phyloP scores from a whole-genome alignment of 345 rosid genomes.

The Eucalyptus shirleyi region DNA sequence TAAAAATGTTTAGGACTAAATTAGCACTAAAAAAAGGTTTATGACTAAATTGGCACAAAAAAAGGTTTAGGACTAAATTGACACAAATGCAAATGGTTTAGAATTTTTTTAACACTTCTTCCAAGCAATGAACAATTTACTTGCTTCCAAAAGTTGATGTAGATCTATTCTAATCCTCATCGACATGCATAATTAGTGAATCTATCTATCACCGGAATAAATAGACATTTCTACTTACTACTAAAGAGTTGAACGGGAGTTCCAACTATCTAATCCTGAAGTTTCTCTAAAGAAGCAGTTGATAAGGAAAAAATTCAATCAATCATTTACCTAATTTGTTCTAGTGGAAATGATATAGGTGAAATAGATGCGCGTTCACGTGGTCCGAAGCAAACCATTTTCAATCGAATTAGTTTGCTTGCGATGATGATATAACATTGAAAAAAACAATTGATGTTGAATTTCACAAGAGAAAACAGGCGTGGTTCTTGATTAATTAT shows the following conservation, averaged over 20 bases:
- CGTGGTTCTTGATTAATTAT: not conserved
- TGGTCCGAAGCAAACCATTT: not conserved
- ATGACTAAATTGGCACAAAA: no score
- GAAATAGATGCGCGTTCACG: not conserved
- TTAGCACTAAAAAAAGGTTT: no score
- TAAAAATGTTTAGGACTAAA: no score
- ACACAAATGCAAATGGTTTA: no score
- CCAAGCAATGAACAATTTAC: not conserved
- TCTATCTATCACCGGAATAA: not conserved
- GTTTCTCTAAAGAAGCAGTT: not conserved
- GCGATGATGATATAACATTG: not conserved
- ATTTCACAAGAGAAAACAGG: not conserved
- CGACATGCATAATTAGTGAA: not conserved
- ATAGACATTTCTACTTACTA: not conserved
- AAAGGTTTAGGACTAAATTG: accelerated
- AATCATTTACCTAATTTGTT: not conserved
- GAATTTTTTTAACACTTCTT: no score
- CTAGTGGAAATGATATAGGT: not conserved
- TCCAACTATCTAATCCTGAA: not conserved
- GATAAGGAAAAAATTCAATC: not conserved
- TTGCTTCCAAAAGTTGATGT: not conserved
- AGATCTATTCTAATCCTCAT: not conserved
- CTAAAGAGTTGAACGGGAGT: not conserved
- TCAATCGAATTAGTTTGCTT: not conserved
- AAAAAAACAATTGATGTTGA: no score